phyloP scores from a whole-genome alignment of 129 eudicot genomes.

The Arctium lappa region DNA sequence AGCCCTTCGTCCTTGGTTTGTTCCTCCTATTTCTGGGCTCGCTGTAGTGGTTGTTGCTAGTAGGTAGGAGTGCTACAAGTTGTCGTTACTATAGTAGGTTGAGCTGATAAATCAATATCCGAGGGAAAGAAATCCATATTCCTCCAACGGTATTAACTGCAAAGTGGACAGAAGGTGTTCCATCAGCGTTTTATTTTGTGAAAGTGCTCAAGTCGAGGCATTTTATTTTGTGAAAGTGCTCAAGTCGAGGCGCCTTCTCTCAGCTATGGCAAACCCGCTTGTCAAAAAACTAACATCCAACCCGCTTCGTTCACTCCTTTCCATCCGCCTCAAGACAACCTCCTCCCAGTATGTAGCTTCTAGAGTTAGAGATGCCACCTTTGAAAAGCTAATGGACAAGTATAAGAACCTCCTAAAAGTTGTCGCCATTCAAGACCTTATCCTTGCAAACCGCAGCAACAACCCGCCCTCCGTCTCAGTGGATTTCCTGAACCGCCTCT shows the following conservation, averaged over 20 bases:
- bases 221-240: no score
- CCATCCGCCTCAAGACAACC: constrained; percentile 53
- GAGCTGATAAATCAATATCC: no score
- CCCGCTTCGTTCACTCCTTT: constrained; percentile 15
- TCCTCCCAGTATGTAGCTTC: constrained; percentile 81
- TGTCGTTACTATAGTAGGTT: no score
- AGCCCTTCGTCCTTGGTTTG: no score
- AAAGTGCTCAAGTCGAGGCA: no score
- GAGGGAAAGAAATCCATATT: no score
- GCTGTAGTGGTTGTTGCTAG: no score
- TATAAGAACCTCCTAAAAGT: constrained; percentile 81
- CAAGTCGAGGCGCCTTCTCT: neutral
- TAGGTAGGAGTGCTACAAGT: no score
- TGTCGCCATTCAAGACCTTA: constrained; percentile 77
- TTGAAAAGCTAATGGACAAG: constrained; percentile 79
- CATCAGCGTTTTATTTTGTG: no score
- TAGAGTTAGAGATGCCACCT: constrained; percentile 75
- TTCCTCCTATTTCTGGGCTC: no score
- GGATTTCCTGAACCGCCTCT: constrained; percentile 78
- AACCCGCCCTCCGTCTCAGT: constrained; percentile 72
- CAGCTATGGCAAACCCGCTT: constrained; percentile 33
- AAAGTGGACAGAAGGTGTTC: no score
- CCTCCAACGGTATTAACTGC: no score
- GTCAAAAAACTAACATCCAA: constrained; percentile 28
- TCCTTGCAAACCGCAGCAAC: constrained; percentile 61